phyloP scores from a whole-genome alignment of 345 rosid species.

The Dimocarpus longan region DNA sequence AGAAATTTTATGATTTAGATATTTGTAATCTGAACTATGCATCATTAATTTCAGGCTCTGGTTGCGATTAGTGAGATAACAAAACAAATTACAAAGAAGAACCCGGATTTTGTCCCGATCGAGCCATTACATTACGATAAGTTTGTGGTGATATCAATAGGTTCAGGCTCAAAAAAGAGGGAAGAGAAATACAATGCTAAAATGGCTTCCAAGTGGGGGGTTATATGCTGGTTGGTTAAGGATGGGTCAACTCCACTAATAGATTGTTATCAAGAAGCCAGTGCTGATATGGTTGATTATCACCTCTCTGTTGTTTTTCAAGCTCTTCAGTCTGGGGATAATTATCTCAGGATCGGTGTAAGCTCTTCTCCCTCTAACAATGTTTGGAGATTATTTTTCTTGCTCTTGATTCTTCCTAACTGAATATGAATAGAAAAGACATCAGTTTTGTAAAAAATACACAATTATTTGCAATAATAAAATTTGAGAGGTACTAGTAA shows the following conservation, averaged over 20 bases:
- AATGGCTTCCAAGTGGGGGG: conserved; percentile 67
- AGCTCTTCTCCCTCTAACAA: conserved; percentile 8
- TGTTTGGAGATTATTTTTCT: neutral
- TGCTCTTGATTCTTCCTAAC: neutral
- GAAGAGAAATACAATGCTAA: conserved; percentile 43
- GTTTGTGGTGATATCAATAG: conserved; percentile 67
- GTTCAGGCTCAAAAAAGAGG: conserved; percentile 50
- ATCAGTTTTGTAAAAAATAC: too few species aligned
- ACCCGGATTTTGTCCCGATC: conserved; percentile 45
- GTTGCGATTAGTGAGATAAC: conserved; percentile 66
- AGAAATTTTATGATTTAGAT: neutral
- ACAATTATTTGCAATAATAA: neutral
- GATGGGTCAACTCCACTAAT: conserved; percentile 56
- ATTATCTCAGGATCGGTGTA: conserved; percentile 73
- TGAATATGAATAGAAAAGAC: too few species aligned
- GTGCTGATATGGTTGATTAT: conserved; percentile 64
- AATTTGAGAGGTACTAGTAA: too few species aligned
- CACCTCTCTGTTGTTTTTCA: conserved; percentile 50
- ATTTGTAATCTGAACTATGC: neutral
- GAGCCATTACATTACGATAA: conserved; percentile 50
- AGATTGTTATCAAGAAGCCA: conserved; percentile 47
- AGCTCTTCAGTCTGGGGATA: conserved; percentile 56
- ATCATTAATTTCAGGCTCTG: conserved; percentile 44
- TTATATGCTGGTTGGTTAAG: conserved; percentile 53
- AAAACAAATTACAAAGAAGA: conserved; percentile 47